phyloP scores from a whole-genome alignment of 495 filamentous ascomycete species.

The Tuber brumale region DNA sequence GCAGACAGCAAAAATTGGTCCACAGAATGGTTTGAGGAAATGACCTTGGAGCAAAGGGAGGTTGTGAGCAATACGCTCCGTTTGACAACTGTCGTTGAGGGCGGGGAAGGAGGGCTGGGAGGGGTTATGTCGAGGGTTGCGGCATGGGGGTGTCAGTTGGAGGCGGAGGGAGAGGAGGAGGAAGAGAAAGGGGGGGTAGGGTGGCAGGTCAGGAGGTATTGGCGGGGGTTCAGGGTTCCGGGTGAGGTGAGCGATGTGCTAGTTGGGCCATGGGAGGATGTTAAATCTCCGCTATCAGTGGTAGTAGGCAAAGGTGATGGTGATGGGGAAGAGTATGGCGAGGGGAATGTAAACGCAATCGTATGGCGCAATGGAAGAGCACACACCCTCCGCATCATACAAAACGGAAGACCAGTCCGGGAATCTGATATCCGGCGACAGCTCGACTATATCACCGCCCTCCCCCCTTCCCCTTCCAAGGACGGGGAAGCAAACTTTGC shows the following conservation, averaged over 20 bases:
- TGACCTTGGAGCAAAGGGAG: background rate
- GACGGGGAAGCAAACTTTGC: conserved; percentile 9
- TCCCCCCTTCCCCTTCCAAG: background rate
- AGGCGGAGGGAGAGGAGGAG: background rate
- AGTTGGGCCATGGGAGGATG: background rate
- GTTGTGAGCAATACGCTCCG: background rate
- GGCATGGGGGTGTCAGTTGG: conserved; percentile 7
- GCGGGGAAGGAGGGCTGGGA: background rate
- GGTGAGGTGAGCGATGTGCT: background rate
- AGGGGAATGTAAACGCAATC: background rate
- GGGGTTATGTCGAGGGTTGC: background rate
- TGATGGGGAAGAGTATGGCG: background rate
- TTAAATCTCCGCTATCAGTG: background rate
- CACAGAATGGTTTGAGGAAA: background rate
- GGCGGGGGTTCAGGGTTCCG: conserved; percentile 2
- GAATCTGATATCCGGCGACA: background rate
- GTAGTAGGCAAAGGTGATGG: background rate
- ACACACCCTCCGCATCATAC: background rate
- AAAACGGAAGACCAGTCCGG: background rate
- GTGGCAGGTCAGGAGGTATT: conserved; percentile 18
- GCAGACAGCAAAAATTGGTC: background rate
- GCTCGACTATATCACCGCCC: background rate
- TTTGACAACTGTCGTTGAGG: background rate
- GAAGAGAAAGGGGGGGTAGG: background rate
- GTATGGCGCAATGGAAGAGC: background rate